These are phyloP conservation scores for Coemansia sp. DNA, from an alignment of 192 early-diverging fungal species.

Conservation along the genomic window DNA sequence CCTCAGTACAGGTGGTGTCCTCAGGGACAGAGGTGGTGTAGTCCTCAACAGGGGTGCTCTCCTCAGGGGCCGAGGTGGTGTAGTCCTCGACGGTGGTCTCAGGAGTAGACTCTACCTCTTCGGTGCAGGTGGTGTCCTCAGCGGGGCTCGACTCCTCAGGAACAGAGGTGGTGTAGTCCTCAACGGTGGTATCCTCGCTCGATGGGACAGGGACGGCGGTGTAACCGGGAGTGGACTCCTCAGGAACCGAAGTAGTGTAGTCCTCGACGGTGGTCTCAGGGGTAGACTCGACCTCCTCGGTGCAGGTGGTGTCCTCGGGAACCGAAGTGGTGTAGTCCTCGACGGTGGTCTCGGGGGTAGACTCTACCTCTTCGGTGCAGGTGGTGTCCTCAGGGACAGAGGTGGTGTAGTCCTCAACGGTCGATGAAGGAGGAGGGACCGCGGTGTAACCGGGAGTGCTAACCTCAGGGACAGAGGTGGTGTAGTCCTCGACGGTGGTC, in stretches of 20 bases:
- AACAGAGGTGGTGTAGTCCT: too few relatives aligned
- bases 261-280: not conserved
- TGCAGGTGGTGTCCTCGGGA: constrained; percentile 4
- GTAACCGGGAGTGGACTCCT: too few relatives aligned
- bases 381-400: constrained; percentile 16
- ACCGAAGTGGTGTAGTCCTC: constrained; percentile 11
- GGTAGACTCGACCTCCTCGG: constrained; percentile 10
- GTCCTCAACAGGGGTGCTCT: not conserved
- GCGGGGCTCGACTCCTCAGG: constrained; percentile 1
- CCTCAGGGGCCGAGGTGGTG: constrained; percentile 14
- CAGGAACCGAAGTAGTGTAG: too few relatives aligned
- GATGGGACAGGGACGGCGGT: too few relatives aligned
- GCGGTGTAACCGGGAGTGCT: constrained; percentile 16
- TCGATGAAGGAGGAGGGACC: constrained; percentile 12
- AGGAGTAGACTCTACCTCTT: constrained; percentile 6
- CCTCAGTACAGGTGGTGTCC: constrained; percentile 21
- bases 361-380: not conserved
- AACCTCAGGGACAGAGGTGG: too few relatives aligned
- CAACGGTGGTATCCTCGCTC: too few relatives aligned
- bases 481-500: too few relatives aligned
- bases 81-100: too few relatives aligned
- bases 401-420: constrained; percentile 10
- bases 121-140: constrained; percentile 17
- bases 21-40: constrained; percentile 17
- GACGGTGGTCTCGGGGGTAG: constrained; percentile 8